phyloP scores from a whole-genome alignment of 108 stramenopile genomes.

The Epithemia pelagica region DNA sequence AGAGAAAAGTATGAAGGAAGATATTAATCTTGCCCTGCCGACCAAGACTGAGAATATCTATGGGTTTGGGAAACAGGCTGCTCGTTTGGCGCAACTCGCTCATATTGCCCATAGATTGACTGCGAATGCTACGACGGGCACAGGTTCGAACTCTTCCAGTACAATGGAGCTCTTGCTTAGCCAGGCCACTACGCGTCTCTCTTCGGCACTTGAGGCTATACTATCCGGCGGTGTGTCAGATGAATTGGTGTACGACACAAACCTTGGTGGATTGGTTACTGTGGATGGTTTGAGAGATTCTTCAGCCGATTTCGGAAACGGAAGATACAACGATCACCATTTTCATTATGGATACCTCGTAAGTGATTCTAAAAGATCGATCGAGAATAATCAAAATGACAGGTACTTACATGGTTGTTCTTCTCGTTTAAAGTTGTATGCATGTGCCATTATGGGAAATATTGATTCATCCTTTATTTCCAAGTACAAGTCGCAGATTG shows the following conservation, averaged over 20 bases:
- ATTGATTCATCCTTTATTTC: constrained; percentile 52
- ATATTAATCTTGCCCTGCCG: constrained; percentile 52
- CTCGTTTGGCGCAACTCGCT: constrained; percentile 71
- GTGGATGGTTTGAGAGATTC: constrained; percentile 27
- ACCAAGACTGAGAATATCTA: constrained; percentile 56
- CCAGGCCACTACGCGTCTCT: constrained; percentile 9
- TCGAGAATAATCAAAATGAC: neutral
- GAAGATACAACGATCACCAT: constrained; percentile 60
- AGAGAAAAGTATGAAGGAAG: constrained; percentile 47
- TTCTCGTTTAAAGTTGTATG: constrained; percentile 57
- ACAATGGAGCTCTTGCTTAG: constrained; percentile 1
- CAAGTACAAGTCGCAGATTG: constrained; percentile 55
- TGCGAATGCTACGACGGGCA: constrained; percentile 6
- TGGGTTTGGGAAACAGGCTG: constrained; percentile 76
- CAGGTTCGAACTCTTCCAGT: neutral
- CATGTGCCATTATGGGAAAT: constrained; percentile 62
- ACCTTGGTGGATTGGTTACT: constrained; percentile 47
- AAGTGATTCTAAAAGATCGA: neutral
- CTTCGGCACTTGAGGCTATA: constrained; percentile 21
- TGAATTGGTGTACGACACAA: constrained; percentile 34
- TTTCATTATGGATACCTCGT: constrained; percentile 59
- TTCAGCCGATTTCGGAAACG: constrained; percentile 44
- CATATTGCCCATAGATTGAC: constrained; percentile 44
- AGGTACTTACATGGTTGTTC: too few relatives aligned
- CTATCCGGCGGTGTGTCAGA: constrained; percentile 26